Evolutionary conservation across 2,329 filamentous ascomycete species (phyloP).

Genomic region (Aspergillus calidoustus): DNA sequence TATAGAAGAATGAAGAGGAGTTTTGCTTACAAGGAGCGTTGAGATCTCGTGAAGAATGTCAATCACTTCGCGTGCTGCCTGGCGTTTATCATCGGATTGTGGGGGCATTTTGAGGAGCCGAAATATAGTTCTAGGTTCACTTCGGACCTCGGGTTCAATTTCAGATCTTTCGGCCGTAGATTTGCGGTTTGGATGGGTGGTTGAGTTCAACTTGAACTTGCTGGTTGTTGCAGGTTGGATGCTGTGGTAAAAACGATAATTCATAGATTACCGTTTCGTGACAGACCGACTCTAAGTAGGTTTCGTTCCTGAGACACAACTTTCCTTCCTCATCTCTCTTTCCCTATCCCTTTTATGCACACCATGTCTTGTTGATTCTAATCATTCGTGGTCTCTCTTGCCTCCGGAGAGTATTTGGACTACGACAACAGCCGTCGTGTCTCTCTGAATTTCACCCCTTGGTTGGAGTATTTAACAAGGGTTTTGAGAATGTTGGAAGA

Average conservation of each 20-base stretch:
- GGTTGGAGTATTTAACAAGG: conserved; percentile 28
- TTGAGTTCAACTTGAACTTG: not conserved
- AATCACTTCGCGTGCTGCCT: conserved; percentile 56
- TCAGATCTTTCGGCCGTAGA: not conserved
- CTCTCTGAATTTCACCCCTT: conserved; percentile 15
- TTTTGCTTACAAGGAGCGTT: conserved; percentile 46
- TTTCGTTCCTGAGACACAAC: not conserved
- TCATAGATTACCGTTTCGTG: not conserved
- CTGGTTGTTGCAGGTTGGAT: not conserved
- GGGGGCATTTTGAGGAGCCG: conserved; percentile 43
- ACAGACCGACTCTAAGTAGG: not conserved
- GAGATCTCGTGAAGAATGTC: conserved; percentile 58
- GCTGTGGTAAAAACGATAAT: not conserved
- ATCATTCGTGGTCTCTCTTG: too few relatives aligned
- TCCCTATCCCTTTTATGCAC: not conserved
- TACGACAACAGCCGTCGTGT: not conserved
- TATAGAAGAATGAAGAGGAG: conserved; percentile 5
- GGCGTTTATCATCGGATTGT: conserved; percentile 51
- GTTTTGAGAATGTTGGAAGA: conserved; percentile 31
- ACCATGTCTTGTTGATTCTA: not conserved
- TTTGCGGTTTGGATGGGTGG: not conserved
- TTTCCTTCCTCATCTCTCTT: not conserved
- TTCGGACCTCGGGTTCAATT: not conserved
- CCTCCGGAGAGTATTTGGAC: not conserved
- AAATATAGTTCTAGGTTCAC: not conserved